Evolutionary conservation across 106 monocot species (phyloP).

Genomic region (Acanthochlamys bracteata): DNA sequence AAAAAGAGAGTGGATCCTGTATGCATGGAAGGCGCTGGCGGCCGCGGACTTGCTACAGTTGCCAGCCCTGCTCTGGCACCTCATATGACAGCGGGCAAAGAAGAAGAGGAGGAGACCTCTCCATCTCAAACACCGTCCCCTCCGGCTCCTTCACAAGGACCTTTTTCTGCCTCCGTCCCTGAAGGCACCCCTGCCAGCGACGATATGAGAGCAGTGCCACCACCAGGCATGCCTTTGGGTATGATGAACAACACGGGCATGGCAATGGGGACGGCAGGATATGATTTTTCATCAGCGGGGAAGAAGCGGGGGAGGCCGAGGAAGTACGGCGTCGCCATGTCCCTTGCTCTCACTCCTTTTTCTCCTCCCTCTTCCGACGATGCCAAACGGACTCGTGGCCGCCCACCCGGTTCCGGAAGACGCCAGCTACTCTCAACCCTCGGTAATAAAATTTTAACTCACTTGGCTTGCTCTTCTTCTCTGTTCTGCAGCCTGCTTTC

Average conservation of each 20-base stretch:
- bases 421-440: constrained; percentile 65
- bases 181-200: too few species aligned
- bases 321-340: constrained; percentile 21
- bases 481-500: too few species aligned
- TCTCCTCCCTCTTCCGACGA: constrained; percentile 8
- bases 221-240: not conserved
- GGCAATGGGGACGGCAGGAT: constrained; percentile 4
- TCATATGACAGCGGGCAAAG: not conserved
- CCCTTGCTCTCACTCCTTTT: constrained; percentile 19
- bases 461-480: too few species aligned
- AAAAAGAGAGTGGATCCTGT: too few species aligned
- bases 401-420: constrained; percentile 65
- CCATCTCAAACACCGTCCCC: constrained; percentile 20
- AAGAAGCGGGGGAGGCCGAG: constrained; percentile 22
- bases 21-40: constrained; percentile 4
- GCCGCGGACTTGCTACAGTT: constrained; percentile 2
- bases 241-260: constrained; percentile 1
- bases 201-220: not conserved
- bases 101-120: constrained; percentile 4
- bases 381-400: constrained; percentile 49
- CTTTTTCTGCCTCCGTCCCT: too few species aligned
- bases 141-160: not conserved
- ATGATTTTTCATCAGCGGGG: too few species aligned
- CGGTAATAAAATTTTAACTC: too few species aligned
- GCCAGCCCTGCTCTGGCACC: too few species aligned